Base-by-base conservation (phyloP, 2,329 filamentous ascomycete species). In the Trichoderma koningiopsis region DNA sequence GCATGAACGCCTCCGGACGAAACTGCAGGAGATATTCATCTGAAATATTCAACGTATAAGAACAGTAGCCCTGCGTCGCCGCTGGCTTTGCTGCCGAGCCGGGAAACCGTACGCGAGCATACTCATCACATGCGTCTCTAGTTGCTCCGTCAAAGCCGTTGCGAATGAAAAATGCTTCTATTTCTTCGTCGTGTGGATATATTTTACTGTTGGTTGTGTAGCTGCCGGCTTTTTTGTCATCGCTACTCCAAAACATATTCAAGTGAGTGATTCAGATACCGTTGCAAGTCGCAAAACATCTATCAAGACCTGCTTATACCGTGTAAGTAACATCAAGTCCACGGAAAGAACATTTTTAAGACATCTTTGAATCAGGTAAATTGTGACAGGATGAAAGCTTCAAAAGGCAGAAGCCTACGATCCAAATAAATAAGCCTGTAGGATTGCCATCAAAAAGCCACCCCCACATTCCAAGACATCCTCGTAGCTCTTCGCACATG, bases 1-100 rank as follows among this genome's bases (percentile, higher is more conserved):
- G 75, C 43, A 73, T 76, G 72, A 85, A 82, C 3, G 74, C 76
- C 0, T 72, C 57, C 7, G 84, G 84, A 3, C 85, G 81, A 70
- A 87, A 86, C 73, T 87, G 85, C 5, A 87, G 71, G 58, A 85
- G 75, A 14, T 70, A 73, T n/a, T 79, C 73, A 5, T 76, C 70
- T 11, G 79, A 79, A 19, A 84, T 75, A 29, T 78, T 75, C 7
- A 86, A 70, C 0, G 85, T 87, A 72, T 86, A 82, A 2, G 85
- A 87, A 71, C 85, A 87, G 71, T 84, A 85, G 22, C 85, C 85
- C 71, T 87, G 85, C 5, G 77, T 77, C 7, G 77, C 72, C 8
- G 78, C 77, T 3, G 81, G 77, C 4, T 72, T 71, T 31, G 82
- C 74, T 3, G 72, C 63, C n/a, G 70, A 62, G 5, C 70, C 71